Percentiles rank a stretch among this genome's conserved stretches.
Evolutionary conservation across 495 filamentous ascomycete species (phyloP).

Genomic region (Wilcoxina mikolae): DNA sequence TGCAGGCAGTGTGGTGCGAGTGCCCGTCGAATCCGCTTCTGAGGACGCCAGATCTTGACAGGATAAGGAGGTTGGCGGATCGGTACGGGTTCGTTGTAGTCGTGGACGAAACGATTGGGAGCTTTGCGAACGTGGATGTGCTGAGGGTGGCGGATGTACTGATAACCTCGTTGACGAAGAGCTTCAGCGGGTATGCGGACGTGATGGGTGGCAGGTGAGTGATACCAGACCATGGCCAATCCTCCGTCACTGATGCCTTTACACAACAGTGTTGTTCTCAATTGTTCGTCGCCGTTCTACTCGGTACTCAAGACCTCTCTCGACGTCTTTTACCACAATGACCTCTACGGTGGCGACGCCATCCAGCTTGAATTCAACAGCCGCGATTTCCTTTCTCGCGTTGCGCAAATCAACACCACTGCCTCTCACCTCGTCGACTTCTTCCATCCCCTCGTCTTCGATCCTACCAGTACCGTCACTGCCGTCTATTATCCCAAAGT

Average conservation of each 20-base stretch:
- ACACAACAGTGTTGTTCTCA: slow-evolving; percentile 67
- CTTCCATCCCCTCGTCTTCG: slow-evolving; percentile 32
- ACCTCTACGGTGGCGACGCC: slow-evolving; percentile 84
- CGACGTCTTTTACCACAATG: slow-evolving; percentile 62
- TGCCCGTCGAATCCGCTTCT: slow-evolving; percentile 87
- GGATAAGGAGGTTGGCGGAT: slow-evolving; percentile 66
- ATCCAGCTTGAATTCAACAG: slow-evolving; percentile 93
- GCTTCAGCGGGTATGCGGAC: slow-evolving; percentile 92
- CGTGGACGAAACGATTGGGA: slow-evolving; percentile 90
- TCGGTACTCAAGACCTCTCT: slow-evolving; percentile 46
- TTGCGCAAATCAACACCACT: slow-evolving; percentile 70
- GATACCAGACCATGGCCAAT: too few species aligned
- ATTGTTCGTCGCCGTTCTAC: slow-evolving; percentile 65
- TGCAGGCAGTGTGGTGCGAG: slow-evolving; percentile 79
- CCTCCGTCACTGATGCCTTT: too few species aligned
- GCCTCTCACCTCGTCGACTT: slow-evolving; percentile 62
- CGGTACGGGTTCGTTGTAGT: slow-evolving; percentile 78
- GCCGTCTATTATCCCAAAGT: neutral
- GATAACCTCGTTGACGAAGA: slow-evolving; percentile 89
- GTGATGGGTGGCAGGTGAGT: slow-evolving; percentile 99
- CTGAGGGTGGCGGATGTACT: slow-evolving; percentile 78
- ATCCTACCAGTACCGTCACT: too few species aligned
- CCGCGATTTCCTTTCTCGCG: slow-evolving; percentile 71
- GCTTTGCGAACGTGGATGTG: slow-evolving; percentile 88
- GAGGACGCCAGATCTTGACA: slow-evolving; percentile 62